Evolutionary conservation across 2,329 filamentous ascomycete species (phyloP).

Genomic region (Penicillium occitanis): DNA sequence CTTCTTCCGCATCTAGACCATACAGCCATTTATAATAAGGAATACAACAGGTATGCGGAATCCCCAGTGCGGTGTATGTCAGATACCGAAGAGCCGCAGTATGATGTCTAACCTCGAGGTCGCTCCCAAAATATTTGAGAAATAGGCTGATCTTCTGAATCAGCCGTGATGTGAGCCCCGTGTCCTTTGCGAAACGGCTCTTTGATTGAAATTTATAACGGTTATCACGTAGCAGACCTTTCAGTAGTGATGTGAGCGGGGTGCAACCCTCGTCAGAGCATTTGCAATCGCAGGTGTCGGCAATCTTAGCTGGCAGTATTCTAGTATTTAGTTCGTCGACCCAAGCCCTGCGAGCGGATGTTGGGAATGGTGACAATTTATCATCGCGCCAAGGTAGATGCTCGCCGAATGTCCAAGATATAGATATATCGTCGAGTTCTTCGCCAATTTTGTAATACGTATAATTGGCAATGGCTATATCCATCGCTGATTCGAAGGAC

Average conservation of each 20-base stretch:
- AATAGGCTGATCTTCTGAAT: neutral
- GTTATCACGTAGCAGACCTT: neutral
- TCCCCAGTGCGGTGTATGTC: neutral
- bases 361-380: neutral
- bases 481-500: neutral
- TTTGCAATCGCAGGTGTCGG: neutral
- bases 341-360: neutral
- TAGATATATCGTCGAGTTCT: neutral
- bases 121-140: neutral
- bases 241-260: neutral
- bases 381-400: neutral
- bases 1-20: neutral
- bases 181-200: neutral
- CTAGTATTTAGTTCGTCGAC: neutral
- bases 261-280: neutral
- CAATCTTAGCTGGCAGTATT: neutral
- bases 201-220: fast-evolving
- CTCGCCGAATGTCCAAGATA: neutral
- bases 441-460: neutral
- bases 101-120: neutral
- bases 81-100: neutral
- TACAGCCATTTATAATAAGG: neutral
- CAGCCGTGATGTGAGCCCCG: neutral
- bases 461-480: neutral
- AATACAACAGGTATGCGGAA: neutral